Evolutionary conservation across 148 eudicot species (phyloP).

Genomic region (Vaccinium corymbosum): DNA sequence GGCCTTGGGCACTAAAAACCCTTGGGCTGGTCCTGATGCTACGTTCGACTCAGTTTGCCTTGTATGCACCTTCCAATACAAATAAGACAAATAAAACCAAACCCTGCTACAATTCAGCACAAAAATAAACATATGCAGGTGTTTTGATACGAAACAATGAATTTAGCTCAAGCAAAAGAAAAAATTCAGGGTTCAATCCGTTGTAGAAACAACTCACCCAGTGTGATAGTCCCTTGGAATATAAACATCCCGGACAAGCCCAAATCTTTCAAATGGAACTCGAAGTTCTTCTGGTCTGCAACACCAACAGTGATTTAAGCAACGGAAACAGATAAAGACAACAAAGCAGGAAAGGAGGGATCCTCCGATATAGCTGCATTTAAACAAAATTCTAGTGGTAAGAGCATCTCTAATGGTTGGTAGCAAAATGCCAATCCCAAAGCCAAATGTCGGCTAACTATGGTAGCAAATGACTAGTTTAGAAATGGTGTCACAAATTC

Average conservation of each 20-base stretch:
- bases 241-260: constrained; percentile 73
- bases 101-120: not conserved
- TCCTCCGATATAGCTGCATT: constrained; percentile 1
- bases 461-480: not conserved
- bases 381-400: not conserved
- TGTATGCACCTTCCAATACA: not conserved
- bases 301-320: constrained; percentile 9
- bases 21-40: too few relatives aligned
- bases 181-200: not conserved
- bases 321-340: not conserved
- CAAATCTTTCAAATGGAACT: constrained; percentile 70
- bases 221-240: constrained; percentile 69
- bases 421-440: not conserved
- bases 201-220: constrained; percentile 43
- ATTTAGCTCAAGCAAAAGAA: not conserved
- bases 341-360: not conserved
- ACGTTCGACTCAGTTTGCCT: not conserved
- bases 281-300: constrained; percentile 79
- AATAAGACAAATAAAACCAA: not conserved
- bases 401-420: not conserved
- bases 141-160: not conserved
- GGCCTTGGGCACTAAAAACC: too few relatives aligned
- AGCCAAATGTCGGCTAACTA: not conserved
- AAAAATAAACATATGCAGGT: not conserved
- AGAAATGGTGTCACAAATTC: not conserved